A percentile compares a stretch with the other conserved stretches of the same genome.
Evolutionary conservation across 768 basidiomycete species (phyloP).

Genomic region (Leucocoprinus sp.): DNA sequence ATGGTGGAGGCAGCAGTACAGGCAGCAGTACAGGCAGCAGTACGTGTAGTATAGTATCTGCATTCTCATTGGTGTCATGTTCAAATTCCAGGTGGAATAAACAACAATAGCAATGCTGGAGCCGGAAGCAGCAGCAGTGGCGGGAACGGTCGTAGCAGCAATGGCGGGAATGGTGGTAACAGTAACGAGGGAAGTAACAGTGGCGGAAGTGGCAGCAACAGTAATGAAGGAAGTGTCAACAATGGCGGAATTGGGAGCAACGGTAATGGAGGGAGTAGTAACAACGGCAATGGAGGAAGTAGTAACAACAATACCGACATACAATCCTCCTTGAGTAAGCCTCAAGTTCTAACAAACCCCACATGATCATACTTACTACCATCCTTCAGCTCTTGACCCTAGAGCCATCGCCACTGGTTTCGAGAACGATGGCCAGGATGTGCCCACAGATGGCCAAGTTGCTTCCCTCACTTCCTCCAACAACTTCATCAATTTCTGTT

Average conservation of each 20-base stretch:
- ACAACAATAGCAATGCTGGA: slow-evolving; percentile 1
- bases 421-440: slow-evolving; percentile 35
- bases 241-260: slow-evolving; percentile 7
- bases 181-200: slow-evolving; percentile 6
- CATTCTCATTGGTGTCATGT: too few relatives aligned
- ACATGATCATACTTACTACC: slow-evolving; percentile 4
- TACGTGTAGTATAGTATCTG: not conserved
- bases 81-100: not conserved
- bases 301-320: slow-evolving; percentile 14
- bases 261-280: slow-evolving; percentile 8
- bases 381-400: slow-evolving; percentile 29
- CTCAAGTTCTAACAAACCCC: not conserved
- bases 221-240: slow-evolving; percentile 8
- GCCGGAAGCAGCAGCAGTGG: not conserved
- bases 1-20: slow-evolving; percentile 1
- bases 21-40: not conserved
- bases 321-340: slow-evolving; percentile 32
- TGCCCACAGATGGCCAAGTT: slow-evolving; percentile 36
- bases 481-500: slow-evolving; percentile 62
- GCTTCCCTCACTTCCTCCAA: slow-evolving; percentile 44
- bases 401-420: slow-evolving; percentile 32
- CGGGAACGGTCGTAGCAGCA: not conserved
- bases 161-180: slow-evolving; percentile 7
- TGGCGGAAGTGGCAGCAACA: slow-evolving; percentile 8
- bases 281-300: slow-evolving; percentile 6